phyloP scores from a whole-genome alignment of 768 basidiomycete genomes.

The Favolaschia claudopus region DNA sequence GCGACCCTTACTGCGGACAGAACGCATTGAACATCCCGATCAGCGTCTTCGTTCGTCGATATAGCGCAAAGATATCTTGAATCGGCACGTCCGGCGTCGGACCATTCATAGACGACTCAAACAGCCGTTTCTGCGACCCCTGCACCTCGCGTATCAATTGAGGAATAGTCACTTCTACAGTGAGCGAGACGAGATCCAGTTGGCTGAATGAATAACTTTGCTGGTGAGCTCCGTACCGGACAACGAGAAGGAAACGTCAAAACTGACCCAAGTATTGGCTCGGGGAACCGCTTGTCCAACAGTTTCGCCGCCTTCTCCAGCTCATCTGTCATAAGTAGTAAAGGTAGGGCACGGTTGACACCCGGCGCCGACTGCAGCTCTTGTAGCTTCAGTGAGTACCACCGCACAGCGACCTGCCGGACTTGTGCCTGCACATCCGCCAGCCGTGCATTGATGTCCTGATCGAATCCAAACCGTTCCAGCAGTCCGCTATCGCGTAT shows the following conservation, averaged over 20 bases:
- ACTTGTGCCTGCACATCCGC: slow-evolving; percentile 73
- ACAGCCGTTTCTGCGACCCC: slow-evolving; percentile 72
- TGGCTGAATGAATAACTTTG: slow-evolving; percentile 47
- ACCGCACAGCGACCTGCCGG: slow-evolving; percentile 62
- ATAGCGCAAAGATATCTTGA: slow-evolving; percentile 89
- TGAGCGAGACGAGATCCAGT: slow-evolving; percentile 78
- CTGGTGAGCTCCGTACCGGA: not conserved
- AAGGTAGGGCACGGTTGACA: slow-evolving; percentile 81
- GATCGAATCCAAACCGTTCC: slow-evolving; percentile 75
- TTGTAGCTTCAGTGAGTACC: slow-evolving; percentile 68
- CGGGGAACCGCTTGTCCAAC: slow-evolving; percentile 87
- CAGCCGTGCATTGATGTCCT: slow-evolving; percentile 62
- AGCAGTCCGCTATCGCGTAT: slow-evolving; percentile 75
- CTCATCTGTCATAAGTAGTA: slow-evolving; percentile 87
- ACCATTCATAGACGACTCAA: slow-evolving; percentile 86
- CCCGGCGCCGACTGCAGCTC: slow-evolving; percentile 75
- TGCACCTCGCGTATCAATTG: slow-evolving; percentile 72
- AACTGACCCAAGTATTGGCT: slow-evolving; percentile 80
- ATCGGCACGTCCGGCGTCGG: slow-evolving; percentile 89
- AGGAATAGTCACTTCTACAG: slow-evolving; percentile 74
- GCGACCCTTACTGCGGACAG: slow-evolving; percentile 72
- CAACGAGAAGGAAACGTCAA: not conserved
- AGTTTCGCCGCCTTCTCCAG: slow-evolving; percentile 86
- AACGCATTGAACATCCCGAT: slow-evolving; percentile 86
- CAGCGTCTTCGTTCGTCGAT: slow-evolving; percentile 77